Base-by-base conservation (phyloP, 805 yeast species). In the Candida alai region DNA sequence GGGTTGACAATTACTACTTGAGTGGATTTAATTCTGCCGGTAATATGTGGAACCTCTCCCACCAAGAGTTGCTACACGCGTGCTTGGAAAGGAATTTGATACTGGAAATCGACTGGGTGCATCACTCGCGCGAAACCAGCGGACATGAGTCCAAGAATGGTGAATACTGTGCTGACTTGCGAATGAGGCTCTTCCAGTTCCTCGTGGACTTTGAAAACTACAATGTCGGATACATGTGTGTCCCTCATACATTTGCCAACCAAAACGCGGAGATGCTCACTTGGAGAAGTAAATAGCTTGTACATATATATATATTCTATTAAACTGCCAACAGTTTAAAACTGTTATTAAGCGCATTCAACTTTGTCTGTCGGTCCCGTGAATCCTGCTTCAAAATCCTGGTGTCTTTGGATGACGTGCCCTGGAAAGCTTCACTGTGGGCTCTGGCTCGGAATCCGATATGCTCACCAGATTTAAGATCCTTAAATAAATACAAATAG, bases 401-500 rank as follows among this genome's bases (percentile, higher is more conserved):
- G 12, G 30, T 30, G 7, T 24, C 30, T 13, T 13, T 6, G 3
- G 18, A 4, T 6, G 17, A 16, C 4, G 9, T 12, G 15, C 17
- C 30, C 24, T 24, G 28, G 14, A 14, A 19, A 2, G 22, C 56
- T 44, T 82, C 88, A 34, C 65, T 62, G 17, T 82, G 62, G 10
- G 60, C 52, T 3, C 82, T 23, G 5, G 22, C 73, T 28, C 54
- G 56, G 48, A 75, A 84, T 2, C 78, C 73, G 45, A 84, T 58
- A 32, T 57, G 67, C 27, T 77, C 78, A 9, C 66, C 58, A 12
- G 74, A 62, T 5, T 64, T 61, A 16, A 59, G 70, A 52, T 86
- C 95, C 35, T 72, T 68, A 44, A 87, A 80, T 13, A 87, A 60
- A 47, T 76, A 76, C 4, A 88, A 56, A 20, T 60, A 65, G 53